Evolutionary conservation across 108 stramenopile genomes (phyloP).

Genomic region (Cyclostephanos invisitatus): DNA sequence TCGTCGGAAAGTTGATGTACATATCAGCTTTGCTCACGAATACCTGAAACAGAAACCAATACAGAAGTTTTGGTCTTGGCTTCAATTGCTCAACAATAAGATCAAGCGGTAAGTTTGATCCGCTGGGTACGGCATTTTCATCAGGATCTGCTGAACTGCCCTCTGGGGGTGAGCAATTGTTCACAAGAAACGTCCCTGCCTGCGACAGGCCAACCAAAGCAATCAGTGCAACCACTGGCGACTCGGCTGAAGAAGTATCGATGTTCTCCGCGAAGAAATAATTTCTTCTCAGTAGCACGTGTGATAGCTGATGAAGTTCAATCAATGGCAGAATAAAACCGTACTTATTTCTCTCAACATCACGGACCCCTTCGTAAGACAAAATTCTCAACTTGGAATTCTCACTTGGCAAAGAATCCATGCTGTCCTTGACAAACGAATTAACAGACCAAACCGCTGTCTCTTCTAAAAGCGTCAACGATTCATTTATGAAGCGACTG

Average conservation of each 20-base stretch:
- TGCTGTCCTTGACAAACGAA: conserved; percentile 4
- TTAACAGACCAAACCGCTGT: conserved; percentile 50
- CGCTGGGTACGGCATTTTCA: conserved; percentile 19
- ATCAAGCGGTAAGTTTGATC: conserved; percentile 65
- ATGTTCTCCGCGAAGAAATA: conserved; percentile 38
- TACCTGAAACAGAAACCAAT: conserved; percentile 82
- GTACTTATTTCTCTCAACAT: conserved; percentile 36
- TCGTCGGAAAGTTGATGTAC: conserved; percentile 82
- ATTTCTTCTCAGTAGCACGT: conserved; percentile 52
- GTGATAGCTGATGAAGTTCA: conserved; percentile 69
- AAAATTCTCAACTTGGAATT: not conserved
- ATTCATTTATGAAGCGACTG: conserved; percentile 35
- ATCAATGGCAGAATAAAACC: conserved; percentile 60
- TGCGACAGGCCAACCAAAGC: conserved; percentile 63
- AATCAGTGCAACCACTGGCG: conserved; percentile 70
- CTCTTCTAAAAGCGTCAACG: conserved; percentile 45
- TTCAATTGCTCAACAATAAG: conserved; percentile 65
- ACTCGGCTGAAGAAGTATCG: conserved; percentile 5
- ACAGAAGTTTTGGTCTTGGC: conserved; percentile 59
- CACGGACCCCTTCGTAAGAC: not conserved
- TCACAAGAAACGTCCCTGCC: conserved; percentile 68
- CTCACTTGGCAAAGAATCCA: conserved; percentile 7
- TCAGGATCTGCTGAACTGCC: conserved; percentile 23
- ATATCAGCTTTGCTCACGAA: conserved; percentile 70
- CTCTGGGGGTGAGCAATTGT: conserved; percentile 65